These are phyloP conservation scores for Hypoxylon crocopeplum DNA, from an alignment of 495 filamentous ascomycete genomes.

Conservation along the genomic window DNA sequence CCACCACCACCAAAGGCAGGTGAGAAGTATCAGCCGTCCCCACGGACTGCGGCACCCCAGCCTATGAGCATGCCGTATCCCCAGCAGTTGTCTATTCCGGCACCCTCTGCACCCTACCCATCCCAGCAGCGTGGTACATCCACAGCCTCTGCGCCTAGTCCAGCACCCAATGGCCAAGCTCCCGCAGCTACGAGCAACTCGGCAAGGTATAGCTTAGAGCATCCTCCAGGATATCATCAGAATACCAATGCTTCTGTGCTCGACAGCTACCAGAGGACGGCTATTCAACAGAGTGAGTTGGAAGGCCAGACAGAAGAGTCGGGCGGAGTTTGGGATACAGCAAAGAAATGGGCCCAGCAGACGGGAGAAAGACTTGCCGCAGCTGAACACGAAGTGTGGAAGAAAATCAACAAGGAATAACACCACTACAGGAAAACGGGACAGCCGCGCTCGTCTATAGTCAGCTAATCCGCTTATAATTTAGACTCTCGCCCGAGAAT, in stretches of 20 bases:
- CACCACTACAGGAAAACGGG: not conserved
- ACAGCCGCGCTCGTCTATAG: not conserved
- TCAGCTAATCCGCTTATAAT: slow-evolving; percentile 2
- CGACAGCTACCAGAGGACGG: slow-evolving; percentile 42
- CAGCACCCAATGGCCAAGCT: too few species aligned
- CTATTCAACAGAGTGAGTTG: slow-evolving; percentile 36
- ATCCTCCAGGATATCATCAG: slow-evolving; percentile 63
- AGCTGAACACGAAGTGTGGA: slow-evolving; percentile 76
- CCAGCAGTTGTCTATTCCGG: slow-evolving; percentile 51
- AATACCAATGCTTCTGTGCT: slow-evolving; percentile 57
- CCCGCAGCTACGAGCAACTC: too few species aligned
- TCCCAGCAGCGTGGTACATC: slow-evolving; percentile 47
- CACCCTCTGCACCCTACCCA: slow-evolving; percentile 42
- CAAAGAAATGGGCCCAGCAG: slow-evolving; percentile 65
- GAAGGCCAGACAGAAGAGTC: slow-evolving; percentile 48
- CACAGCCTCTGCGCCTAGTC: slow-evolving; percentile 33
- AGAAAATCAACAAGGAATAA: slow-evolving; percentile 63
- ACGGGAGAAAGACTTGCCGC: slow-evolving; percentile 67
- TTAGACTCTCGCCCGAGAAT: slow-evolving; percentile 1
- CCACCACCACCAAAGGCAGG: slow-evolving; percentile 65
- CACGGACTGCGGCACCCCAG: slow-evolving; percentile 35
- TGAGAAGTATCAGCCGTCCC: slow-evolving; percentile 47
- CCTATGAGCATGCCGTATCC: slow-evolving; percentile 43
- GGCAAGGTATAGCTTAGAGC: slow-evolving; percentile 49
- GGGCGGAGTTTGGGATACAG: slow-evolving; percentile 58